Evolutionary conservation across 345 rosid species (phyloP), one percentile per base, ranked within the genome.

Genomic region (Aquilaria yunnanensis): DNA sequence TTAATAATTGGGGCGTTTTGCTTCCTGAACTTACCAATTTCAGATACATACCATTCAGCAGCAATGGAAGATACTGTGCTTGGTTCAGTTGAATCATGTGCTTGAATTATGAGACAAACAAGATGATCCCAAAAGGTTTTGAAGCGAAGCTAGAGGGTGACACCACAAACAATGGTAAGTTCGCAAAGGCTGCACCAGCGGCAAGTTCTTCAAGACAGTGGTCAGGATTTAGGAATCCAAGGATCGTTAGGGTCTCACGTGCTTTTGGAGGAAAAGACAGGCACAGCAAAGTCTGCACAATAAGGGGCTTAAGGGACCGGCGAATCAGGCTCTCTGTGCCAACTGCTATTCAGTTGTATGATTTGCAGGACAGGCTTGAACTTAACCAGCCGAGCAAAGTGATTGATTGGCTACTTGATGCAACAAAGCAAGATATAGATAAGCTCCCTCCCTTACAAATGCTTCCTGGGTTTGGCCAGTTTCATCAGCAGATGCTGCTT

Each of bases 251-350:
- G 2, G 98, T 86, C 8, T 88, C 97, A 0, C 83, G 92, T n/a
- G 60, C 89, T 9, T 90, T 88, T 13, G 98, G 98, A 61, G 94
- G 98, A 6, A 93, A 93, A 80, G 98, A 93, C 54, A 85, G 98
- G 86, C 98, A 93, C 41, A 88, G 97, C 80, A 93, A 93, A 72
- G 98, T 93, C 10, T 93, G 92, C 77, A 93, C 98, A 1, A 61
- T 90, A 11, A 86, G 96, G 67, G 98, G 98, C 48, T 72, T 93
- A 54, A 79, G 92, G 61, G 98, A 93, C 75, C 16, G 98, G 53
- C 69, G 98, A 67, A 93, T 93, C 59, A 77, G 98, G 70, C 88
- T 93, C 51, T 93, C 98, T 2, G 98, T 90, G 1, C 96, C 97
- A 0, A 93, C 98, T 29, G 98, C 98, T 0, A 75, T 93, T 77